Percentiles rank a stretch among this genome's conserved stretches.
These are phyloP conservation scores for Heterobasidion occidentale DNA, from an alignment of 1,284 basidiomycete genomes.

Conservation along the genomic window DNA sequence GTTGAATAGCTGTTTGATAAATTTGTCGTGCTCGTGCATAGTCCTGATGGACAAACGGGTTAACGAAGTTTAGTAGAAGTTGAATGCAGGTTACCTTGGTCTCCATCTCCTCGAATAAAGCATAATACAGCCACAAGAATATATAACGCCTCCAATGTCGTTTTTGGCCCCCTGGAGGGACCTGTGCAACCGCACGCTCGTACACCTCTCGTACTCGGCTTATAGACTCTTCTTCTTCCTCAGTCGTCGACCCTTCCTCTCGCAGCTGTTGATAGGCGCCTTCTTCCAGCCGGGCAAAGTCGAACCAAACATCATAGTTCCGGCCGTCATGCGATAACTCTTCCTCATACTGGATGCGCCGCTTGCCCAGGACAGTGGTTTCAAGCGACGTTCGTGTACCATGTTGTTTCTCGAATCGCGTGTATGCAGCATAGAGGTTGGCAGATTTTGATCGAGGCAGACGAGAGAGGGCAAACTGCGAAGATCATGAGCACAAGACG, in stretches of 20 bases:
- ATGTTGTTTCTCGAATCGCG: conserved; percentile 98
- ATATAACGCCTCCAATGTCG: conserved; percentile 95
- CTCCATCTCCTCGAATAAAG: conserved; percentile 95
- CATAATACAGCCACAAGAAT: conserved; percentile 95
- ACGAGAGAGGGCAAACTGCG: conserved; percentile 84
- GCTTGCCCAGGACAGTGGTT: conserved; percentile 91
- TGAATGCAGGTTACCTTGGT: conserved; percentile 51
- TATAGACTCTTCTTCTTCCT: conserved; percentile 52
- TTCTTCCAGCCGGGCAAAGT: conserved; percentile 91
- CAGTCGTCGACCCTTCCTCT: conserved; percentile 67
- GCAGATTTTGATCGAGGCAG: conserved; percentile 88
- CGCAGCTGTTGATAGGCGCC: conserved; percentile 70
- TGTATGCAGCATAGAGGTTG: conserved; percentile 83
- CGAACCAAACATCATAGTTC: conserved; percentile 99
- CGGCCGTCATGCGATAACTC: conserved; percentile 82
- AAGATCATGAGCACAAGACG: conserved; percentile 1
- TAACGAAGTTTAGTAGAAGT: not conserved
- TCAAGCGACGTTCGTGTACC: conserved; percentile 86
- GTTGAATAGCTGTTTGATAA: conserved; percentile 83
- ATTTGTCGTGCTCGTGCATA: conserved; percentile 81
- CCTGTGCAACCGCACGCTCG: conserved; percentile 93
- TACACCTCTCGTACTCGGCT: conserved; percentile 86
- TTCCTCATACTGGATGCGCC: conserved; percentile 96
- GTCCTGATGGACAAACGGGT: conserved; percentile 43
- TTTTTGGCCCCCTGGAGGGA: conserved; percentile 86